Evolutionary conservation across 1,139 yeast genomes (phyloP), one percentile per base, ranked within the genome.

Genomic region (Zygoascus meyerae): DNA sequence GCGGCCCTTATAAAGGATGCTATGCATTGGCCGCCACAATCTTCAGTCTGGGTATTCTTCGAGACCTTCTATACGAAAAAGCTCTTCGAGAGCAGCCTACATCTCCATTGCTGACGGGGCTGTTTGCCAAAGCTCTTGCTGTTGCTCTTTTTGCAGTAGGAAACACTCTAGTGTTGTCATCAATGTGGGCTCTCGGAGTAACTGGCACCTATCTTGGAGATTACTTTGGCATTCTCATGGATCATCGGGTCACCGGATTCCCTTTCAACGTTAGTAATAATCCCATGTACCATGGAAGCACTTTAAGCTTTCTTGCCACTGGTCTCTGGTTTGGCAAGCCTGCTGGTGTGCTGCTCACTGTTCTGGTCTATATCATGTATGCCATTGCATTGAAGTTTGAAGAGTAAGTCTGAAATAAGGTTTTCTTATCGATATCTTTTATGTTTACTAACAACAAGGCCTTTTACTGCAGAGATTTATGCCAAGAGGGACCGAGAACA

Each of bases 121-220:
- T 64, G 16, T 49, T 65, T 55, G 64, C 70, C 61, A 66, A 75
- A 63, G 57, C 70, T 59, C 47, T 69, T 0, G 85, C 82, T 5
- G 67, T 61, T 34, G 66, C 55, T 11, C 70, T 59, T 50, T 84
- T 89, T 57, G 78, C 66, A 1, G 64, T 73, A 46, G 98, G 98
- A 29, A 89, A 89, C 55, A 67, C 86, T 7, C 76, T 92, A 48
- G 97, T 90, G 1, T 55, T 85, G 38, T 69, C 81, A 26, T 86
- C 96, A 34, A 92, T 92, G 97, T 92, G 80, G 71, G 83, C 85
- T n/a, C 74, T 92, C 55, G 98, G 98, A 17, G 79, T 92, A 53
- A 90, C 97, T 9, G 98, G 98, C 12, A 92, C 98, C 15, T 92
- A 92, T 62, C 72, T 92, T 53, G 98, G 98, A 34, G 98, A 92